phyloP scores from a whole-genome alignment of 306 rosid species.

The Acacia crassicarpa region DNA sequence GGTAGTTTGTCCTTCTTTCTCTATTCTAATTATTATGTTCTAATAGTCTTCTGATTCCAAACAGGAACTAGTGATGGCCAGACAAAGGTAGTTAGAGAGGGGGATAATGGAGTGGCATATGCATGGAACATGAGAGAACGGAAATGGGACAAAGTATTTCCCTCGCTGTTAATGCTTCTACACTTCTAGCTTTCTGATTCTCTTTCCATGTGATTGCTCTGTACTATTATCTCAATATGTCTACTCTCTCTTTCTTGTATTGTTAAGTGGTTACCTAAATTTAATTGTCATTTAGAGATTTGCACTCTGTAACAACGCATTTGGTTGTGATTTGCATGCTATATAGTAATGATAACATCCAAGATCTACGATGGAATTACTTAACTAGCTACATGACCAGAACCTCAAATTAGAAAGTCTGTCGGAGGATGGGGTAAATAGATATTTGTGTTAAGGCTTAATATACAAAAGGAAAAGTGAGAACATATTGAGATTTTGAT shows the following conservation, averaged over 20 bases:
- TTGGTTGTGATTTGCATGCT: neutral
- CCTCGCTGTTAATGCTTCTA: conserved; percentile 18
- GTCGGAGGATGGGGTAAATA: neutral
- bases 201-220: neutral
- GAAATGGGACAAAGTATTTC: conserved; percentile 92
- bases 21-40: neutral
- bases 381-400: neutral
- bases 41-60: conserved; percentile 33
- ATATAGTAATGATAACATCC: neutral
- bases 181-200: neutral
- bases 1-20: neutral
- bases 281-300: neutral
- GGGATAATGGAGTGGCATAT: conserved; percentile 96
- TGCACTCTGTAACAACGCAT: neutral
- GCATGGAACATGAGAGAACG: conserved; percentile 80
- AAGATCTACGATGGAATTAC: neutral
- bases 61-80: conserved; percentile 94
- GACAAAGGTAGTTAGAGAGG: conserved; percentile 93
- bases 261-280: neutral
- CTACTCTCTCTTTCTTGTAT: neutral
- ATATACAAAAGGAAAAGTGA: neutral
- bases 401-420: neutral
- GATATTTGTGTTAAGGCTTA: neutral
- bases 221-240: neutral
- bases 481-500: neutral